Evolutionary conservation across 75 land plant genomes (phyloP).

Genomic region (Larix kaempferi): DNA sequence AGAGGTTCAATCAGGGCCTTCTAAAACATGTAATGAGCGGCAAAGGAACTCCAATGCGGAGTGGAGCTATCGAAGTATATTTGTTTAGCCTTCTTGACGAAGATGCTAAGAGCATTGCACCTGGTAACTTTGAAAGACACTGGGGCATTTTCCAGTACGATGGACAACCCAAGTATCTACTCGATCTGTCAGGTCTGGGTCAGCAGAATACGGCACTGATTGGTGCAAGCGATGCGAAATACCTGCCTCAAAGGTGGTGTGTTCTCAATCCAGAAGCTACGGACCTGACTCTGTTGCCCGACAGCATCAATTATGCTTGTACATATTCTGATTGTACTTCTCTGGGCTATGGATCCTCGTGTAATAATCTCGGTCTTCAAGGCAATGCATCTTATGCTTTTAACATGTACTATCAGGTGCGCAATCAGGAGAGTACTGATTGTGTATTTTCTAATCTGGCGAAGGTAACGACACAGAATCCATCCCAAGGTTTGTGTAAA

Average conservation of each 20-base stretch:
- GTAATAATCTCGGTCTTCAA: slow-evolving; percentile 29
- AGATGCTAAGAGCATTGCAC: slow-evolving; percentile 69
- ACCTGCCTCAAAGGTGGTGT: slow-evolving; percentile 55
- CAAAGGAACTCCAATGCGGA: slow-evolving; percentile 61
- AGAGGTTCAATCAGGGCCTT: slow-evolving; percentile 55
- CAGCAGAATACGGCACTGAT: slow-evolving; percentile 11
- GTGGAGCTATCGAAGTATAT: slow-evolving; percentile 42
- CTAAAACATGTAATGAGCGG: slow-evolving; percentile 31
- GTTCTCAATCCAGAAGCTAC: slow-evolving; percentile 24
- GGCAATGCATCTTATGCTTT: slow-evolving; percentile 74
- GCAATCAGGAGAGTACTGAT: slow-evolving; percentile 39
- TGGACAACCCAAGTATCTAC: slow-evolving; percentile 59
- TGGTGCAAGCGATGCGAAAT: slow-evolving; percentile 32
- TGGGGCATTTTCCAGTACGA: slow-evolving; percentile 77
- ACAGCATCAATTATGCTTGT: slow-evolving; percentile 67
- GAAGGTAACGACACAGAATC: slow-evolving; percentile 22
- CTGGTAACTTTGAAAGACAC: slow-evolving; percentile 82
- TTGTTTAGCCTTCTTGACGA: slow-evolving; percentile 81
- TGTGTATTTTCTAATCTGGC: slow-evolving; percentile 47
- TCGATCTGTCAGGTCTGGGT: slow-evolving; percentile 33
- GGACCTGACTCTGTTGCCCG: slow-evolving; percentile 12
- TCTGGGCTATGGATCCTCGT: slow-evolving; percentile 52
- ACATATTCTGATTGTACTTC: slow-evolving; percentile 56
- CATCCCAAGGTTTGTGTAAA: slow-evolving; percentile 45
- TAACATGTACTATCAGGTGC: slow-evolving; percentile 61